Evolutionary conservation across 768 basidiomycete genomes (phyloP).

Genomic region (Pleurotus tuber-regium): DNA sequence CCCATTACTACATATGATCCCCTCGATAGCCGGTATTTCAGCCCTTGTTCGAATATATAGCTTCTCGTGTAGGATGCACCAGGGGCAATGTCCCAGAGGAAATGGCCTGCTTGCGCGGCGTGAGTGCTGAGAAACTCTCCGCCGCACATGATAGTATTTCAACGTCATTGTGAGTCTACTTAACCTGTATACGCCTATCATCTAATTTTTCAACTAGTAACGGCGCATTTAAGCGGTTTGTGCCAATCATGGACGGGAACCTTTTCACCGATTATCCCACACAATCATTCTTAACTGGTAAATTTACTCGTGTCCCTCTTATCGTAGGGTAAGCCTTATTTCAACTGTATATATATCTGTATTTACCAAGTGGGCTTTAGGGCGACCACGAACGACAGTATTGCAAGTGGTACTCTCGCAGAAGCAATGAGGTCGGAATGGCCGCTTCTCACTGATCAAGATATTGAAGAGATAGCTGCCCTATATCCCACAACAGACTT

Average conservation of each 20-base stretch:
- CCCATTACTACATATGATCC: not conserved
- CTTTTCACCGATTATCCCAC: conserved; percentile 51
- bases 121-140: conserved; percentile 47
- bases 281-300: conserved; percentile 37
- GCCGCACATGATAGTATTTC: conserved; percentile 48
- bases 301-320: conserved; percentile 48
- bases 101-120: conserved; percentile 47
- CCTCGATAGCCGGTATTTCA: conserved; percentile 20
- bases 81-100: conserved; percentile 28
- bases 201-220: conserved; percentile 28
- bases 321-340: conserved; percentile 50
- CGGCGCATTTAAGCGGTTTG: conserved; percentile 32
- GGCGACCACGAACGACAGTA: conserved; percentile 59
- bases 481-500: conserved; percentile 45
- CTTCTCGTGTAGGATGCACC: conserved; percentile 49
- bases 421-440: conserved; percentile 38
- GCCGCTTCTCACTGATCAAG: conserved; percentile 40
- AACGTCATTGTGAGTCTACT: conserved; percentile 36
- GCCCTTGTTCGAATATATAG: conserved; percentile 53
- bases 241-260: conserved; percentile 46
- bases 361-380: conserved; percentile 21
- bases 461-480: conserved; percentile 33
- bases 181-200: not conserved
- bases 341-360: not conserved
- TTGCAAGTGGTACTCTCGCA: conserved; percentile 37